These are phyloP conservation scores for Neurospora pannonica DNA, from an alignment of 495 filamentous ascomycete genomes.

Conservation along the genomic window DNA sequence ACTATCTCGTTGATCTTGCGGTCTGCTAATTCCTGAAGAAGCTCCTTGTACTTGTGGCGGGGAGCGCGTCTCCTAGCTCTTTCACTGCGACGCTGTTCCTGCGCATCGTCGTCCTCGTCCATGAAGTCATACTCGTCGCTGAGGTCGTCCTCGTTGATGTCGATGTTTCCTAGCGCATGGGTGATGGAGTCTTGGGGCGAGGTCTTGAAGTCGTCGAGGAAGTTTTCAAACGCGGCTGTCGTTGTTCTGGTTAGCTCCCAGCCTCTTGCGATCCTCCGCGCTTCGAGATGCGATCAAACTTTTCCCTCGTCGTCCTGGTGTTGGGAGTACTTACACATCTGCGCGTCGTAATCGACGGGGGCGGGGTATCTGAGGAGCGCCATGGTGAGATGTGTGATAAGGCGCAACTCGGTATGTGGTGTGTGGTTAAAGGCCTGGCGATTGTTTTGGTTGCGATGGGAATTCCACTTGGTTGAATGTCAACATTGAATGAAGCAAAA, in stretches of 20 bases:
- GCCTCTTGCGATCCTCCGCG: not conserved
- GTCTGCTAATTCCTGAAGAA: conserved; percentile 82
- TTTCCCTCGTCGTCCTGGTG: not conserved
- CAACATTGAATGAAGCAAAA: not conserved
- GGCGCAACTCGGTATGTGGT: not conserved
- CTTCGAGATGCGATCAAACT: not conserved
- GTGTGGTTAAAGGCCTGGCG: not conserved
- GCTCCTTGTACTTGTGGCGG: conserved; percentile 81
- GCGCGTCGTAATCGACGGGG: conserved; percentile 76
- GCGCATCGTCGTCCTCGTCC: conserved; percentile 67
- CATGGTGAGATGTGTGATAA: conserved; percentile 41
- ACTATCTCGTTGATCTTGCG: conserved; percentile 61
- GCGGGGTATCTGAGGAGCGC: conserved; percentile 65
- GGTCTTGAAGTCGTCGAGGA: conserved; percentile 81
- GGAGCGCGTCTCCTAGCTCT: conserved; percentile 39
- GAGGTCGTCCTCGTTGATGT: conserved; percentile 78
- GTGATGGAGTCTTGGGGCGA: conserved; percentile 63
- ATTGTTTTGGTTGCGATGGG: not conserved
- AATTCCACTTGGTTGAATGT: not conserved
- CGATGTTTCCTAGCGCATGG: conserved; percentile 70
- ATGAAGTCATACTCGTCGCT: conserved; percentile 94
- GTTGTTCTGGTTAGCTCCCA: not conserved
- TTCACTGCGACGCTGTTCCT: conserved; percentile 35
- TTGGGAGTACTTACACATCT: conserved; percentile 51
- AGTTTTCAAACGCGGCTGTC: conserved; percentile 74